Evolutionary conservation across 305 asterid genomes (phyloP).

Genomic region (Fraxinus xanthoxyloides): DNA sequence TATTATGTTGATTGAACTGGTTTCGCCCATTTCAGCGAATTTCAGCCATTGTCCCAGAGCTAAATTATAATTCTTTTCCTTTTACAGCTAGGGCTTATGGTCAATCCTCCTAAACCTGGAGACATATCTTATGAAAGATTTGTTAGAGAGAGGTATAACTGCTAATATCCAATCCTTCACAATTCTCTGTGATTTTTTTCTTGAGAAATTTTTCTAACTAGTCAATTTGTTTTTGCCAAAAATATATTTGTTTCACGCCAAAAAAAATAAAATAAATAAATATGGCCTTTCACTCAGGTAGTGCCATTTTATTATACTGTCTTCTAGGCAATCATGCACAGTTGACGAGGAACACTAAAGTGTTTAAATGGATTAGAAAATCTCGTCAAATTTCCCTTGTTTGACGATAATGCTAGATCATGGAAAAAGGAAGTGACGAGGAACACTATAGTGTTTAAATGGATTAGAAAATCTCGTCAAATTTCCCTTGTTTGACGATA

Average conservation of each 20-base stretch:
- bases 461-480: background rate
- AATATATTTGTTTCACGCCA: background rate
- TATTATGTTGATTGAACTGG: background rate
- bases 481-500: background rate
- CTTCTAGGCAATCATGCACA: background rate
- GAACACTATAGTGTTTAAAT: background rate
- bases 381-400: background rate
- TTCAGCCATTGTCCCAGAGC: background rate
- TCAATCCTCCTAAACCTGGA: slow-evolving; percentile 87
- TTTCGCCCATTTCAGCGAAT: slow-evolving; percentile 2
- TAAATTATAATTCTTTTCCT: background rate
- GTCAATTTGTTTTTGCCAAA: background rate
- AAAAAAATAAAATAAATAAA: background rate
- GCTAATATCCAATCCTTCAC: background rate
- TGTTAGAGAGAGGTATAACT: slow-evolving; percentile 61
- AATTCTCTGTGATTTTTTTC: background rate
- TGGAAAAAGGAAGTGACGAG: background rate
- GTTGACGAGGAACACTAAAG: background rate
- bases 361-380: background rate
- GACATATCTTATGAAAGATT: slow-evolving; percentile 88
- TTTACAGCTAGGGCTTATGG: slow-evolving; percentile 92
- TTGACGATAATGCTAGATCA: background rate
- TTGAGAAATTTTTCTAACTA: background rate
- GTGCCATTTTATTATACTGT: background rate
- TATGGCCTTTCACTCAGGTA: background rate